These are phyloP conservation scores for Penicillium fuscoglaucum DNA, from an alignment of 2,329 filamentous ascomycete species.

Conservation along the genomic window DNA sequence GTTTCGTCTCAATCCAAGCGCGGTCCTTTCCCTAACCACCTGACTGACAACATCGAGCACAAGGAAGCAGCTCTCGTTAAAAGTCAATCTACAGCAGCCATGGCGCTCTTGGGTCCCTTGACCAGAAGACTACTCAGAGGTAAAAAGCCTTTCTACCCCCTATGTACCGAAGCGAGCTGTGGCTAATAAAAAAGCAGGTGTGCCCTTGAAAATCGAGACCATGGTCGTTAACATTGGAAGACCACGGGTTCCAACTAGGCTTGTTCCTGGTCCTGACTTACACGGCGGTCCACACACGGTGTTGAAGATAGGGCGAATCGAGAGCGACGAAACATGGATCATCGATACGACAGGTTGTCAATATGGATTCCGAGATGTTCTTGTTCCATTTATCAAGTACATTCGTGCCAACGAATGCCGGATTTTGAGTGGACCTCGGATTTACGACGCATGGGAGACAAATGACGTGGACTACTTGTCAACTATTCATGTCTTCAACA, in stretches of 20 bases:
- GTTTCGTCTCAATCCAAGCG: background rate
- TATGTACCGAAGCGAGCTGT: background rate
- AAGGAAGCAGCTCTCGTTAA: background rate
- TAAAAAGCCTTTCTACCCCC: background rate
- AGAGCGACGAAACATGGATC: background rate
- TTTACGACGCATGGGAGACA: background rate
- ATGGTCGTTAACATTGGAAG: background rate
- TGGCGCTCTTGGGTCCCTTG: background rate
- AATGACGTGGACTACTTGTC: background rate
- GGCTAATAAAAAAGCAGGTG: background rate
- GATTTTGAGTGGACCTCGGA: background rate
- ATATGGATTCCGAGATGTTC: background rate
- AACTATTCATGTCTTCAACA: background rate
- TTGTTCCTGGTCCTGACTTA: background rate
- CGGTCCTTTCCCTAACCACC: background rate
- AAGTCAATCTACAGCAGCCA: background rate
- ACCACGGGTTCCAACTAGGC: background rate
- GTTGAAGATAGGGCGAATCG: background rate
- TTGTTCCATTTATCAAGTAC: background rate
- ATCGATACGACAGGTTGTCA: background rate
- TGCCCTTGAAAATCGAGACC: background rate
- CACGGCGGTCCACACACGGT: background rate
- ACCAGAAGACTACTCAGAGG: conserved; percentile 1
- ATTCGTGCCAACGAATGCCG: background rate
- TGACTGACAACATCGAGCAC: background rate